Evolutionary conservation across 768 basidiomycete species (phyloP).

Genomic region (Sistotremastrum niveocremeum): DNA sequence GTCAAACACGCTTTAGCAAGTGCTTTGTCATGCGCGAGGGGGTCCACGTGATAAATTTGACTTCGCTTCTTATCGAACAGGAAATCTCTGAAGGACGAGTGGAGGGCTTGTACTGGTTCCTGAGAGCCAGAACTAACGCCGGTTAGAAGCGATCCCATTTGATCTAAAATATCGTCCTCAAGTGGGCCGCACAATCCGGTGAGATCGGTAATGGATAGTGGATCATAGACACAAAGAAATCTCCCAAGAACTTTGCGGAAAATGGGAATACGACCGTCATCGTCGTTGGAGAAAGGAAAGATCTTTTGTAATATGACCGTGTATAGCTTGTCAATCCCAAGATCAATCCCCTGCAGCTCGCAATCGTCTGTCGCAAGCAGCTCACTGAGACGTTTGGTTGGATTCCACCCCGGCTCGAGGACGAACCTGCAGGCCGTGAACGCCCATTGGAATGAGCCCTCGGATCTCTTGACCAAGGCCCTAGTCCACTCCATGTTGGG

Average conservation of each 20-base stretch:
- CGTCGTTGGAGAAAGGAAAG: too few relatives aligned
- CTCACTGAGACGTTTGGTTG: conserved; percentile 3
- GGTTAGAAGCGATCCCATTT: conserved; percentile 13
- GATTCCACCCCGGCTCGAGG: conserved; percentile 8
- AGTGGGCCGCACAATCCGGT: neutral
- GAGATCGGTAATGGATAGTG: neutral
- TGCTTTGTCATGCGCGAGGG: too few relatives aligned
- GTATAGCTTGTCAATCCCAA: neutral
- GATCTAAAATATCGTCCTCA: conserved; percentile 9
- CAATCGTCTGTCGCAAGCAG: conserved; percentile 1
- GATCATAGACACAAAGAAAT: conserved; percentile 3
- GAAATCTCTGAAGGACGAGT: conserved; percentile 24
- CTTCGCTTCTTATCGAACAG: conserved; percentile 14
- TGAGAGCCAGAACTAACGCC: conserved; percentile 6
- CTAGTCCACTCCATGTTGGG: conserved; percentile 12
- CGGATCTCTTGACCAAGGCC: conserved; percentile 12
- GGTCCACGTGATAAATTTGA: neutral
- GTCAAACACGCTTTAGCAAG: too few relatives aligned
- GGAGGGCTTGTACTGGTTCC: conserved; percentile 15
- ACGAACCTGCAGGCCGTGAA: conserved; percentile 17
- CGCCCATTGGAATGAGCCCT: conserved; percentile 23
- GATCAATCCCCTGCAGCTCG: neutral
- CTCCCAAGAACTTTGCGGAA: conserved; percentile 6
- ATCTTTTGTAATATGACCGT: too few relatives aligned
- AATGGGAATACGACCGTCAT: too few relatives aligned